Evolutionary conservation across 805 yeast genomes (phyloP).

Genomic region (Lipomyces yamanashiensis): DNA sequence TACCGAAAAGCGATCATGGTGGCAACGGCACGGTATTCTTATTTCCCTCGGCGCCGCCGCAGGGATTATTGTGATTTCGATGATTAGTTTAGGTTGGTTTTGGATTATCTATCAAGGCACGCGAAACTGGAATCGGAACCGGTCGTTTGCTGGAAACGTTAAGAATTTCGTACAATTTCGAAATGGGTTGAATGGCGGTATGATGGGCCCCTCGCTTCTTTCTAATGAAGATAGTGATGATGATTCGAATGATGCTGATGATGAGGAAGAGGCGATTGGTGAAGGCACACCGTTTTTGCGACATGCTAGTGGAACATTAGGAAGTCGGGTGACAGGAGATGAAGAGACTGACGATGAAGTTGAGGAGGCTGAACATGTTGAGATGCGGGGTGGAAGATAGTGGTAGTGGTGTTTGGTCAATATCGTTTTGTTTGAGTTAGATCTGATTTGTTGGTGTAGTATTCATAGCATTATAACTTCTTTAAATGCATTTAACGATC

Average conservation of each 20-base stretch:
- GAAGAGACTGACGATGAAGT: slow-evolving; percentile 12
- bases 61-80: slow-evolving; percentile 19
- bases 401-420: neutral
- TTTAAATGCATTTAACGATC: no score
- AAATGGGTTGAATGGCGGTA: slow-evolving; percentile 2
- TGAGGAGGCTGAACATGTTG: slow-evolving; percentile 18
- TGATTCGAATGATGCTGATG: slow-evolving; percentile 18
- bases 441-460: neutral
- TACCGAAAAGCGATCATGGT: slow-evolving; percentile 16
- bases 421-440: neutral
- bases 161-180: slow-evolving; percentile 14
- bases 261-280: slow-evolving; percentile 15
- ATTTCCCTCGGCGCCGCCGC: slow-evolving; percentile 26
- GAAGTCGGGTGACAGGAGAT: slow-evolving; percentile 23
- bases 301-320: slow-evolving; percentile 22
- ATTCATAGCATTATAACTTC: neutral
- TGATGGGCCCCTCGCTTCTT: neutral
- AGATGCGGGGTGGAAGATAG: slow-evolving; percentile 13
- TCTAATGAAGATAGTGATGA: slow-evolving; percentile 16
- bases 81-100: slow-evolving; percentile 22
- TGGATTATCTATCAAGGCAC: slow-evolving; percentile 25
- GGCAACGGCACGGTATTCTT: slow-evolving; percentile 27
- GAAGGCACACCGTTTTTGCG: slow-evolving; percentile 23
- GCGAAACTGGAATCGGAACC: slow-evolving; percentile 5
- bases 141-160: neutral